Base-by-base conservation (phyloP, 208 protist species). In the Trypanosoma conorhini region DNA sequence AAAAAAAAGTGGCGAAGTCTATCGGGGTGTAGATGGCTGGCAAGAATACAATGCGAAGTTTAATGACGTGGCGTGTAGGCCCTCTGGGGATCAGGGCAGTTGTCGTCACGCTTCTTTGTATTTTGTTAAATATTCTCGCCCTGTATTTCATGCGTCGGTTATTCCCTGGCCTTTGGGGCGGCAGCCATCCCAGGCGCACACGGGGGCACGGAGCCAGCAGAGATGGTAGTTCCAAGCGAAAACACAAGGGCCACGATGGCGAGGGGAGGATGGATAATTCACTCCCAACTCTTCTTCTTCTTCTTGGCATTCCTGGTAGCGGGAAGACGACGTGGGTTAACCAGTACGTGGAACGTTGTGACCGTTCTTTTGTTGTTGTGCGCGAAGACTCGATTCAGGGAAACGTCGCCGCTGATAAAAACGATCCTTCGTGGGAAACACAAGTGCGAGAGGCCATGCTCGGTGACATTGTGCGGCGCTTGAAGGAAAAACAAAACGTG, bases 281-380 rank as follows among this genome's bases (percentile, higher is more conserved):
- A 7, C 76, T 87, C n/a, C 90, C 90, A 0, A 85, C 78, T 21
- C 8, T 95, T 12, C 54, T 91, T 50, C 26, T 93, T 15, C 76
- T 93, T 0, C 63, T 93, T 22, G 90, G 90, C 63, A 89, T 95
- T 19, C 73, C 84, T 60, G 87, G 87, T 33, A 92, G 87, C 62
- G 90, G 90, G 21, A 95, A 95, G 76, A 87, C 82, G 56, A 86
- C 83, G 35, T 95, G 90, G 88, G 77, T 85, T 26, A 79, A 69
- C 22, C 78, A 89, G 70, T 95, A 92, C 68, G 40, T 85, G 8
- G 66, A 82, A 28, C 77, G 79, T 0, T 86, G 92, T 67, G 80
- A 89, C 57, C 77, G 81, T 31, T 88, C 87, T 7, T 85, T 72
- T 64, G 66, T 83, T 35, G 50, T 90, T 48, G 71, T 95, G 28